Conservation (phyloP, 73 alveolate genomes). For the Symbiodinium natans region DNA sequence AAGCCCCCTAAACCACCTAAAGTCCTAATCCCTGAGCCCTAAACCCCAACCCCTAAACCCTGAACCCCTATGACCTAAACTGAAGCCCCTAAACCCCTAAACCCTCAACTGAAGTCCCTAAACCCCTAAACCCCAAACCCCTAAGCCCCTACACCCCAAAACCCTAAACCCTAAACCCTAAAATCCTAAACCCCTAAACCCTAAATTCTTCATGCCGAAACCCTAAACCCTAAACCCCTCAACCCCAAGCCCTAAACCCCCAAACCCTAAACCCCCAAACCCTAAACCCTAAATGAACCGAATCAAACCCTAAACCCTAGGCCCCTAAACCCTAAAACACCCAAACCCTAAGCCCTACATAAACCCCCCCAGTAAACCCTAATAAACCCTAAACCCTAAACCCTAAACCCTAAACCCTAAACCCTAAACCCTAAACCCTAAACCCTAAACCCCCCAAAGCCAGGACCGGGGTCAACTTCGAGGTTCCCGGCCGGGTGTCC, state of each 20-base stretch:
- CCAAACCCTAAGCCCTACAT: too few species aligned
- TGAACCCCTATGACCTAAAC: not conserved
- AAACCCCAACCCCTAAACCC: too few species aligned
- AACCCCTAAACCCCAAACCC: not conserved
- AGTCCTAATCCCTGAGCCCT: not conserved
- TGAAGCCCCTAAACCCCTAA: not conserved
- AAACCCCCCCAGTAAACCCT: too few species aligned
- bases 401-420: not conserved
- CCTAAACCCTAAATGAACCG: too few species aligned
- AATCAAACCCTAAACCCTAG: not conserved
- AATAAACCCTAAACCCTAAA: not conserved
- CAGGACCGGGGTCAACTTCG: constrained; percentile 25
- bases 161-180: not conserved
- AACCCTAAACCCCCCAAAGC: not conserved
- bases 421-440: not conserved
- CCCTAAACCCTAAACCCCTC: not conserved
- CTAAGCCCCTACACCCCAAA: not conserved
- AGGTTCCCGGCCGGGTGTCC: constrained; percentile 25
- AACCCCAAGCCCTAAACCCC: too few species aligned
- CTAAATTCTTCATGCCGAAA: too few species aligned
- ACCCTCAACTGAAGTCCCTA: too few species aligned
- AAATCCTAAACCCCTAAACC: not conserved
- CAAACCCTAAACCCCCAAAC: too few species aligned
- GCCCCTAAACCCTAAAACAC: not conserved
- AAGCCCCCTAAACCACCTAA: too few species aligned